A percentile compares a stretch with the other conserved stretches of the same genome.
These are phyloP conservation scores for Phytophthora pisi DNA, from an alignment of 352 stramenopile genomes.

Conservation along the genomic window DNA sequence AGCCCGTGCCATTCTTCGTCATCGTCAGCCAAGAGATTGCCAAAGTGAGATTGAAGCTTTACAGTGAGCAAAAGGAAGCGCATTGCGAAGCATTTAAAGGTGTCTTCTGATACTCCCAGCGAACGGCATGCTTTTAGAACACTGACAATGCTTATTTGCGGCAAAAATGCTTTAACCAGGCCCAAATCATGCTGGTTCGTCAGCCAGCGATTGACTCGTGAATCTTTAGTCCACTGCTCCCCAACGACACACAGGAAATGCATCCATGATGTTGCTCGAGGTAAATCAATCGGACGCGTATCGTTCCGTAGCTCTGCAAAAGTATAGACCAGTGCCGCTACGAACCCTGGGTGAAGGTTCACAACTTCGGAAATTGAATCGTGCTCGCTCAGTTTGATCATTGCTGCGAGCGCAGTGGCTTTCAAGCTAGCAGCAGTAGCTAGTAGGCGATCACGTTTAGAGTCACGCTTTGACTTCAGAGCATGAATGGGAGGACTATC, in stretches of 20 bases:
- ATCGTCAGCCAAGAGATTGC: not conserved
- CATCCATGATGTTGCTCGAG: constrained; percentile 4
- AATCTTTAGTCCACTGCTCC: constrained; percentile 15
- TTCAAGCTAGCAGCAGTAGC: constrained; percentile 2
- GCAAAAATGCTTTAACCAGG: not conserved
- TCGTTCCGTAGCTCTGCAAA: constrained; percentile 3
- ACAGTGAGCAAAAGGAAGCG: constrained; percentile 8
- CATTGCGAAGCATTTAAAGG: constrained; percentile 9
- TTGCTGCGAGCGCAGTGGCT: not conserved
- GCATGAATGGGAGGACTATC: not conserved
- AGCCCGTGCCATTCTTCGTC: constrained; percentile 15
- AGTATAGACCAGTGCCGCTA: constrained; percentile 5
- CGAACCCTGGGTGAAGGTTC: constrained; percentile 17
- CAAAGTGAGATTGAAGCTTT: not conserved
- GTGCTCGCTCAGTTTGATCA: constrained; percentile 14
- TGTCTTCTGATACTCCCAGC: not conserved
- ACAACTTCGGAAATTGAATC: constrained; percentile 1
- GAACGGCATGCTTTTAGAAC: constrained; percentile 15
- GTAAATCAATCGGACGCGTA: not conserved
- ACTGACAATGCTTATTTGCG: not conserved
- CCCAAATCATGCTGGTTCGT: not conserved
- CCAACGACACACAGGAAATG: constrained; percentile 24
- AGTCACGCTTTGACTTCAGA: not conserved
- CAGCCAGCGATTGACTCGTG: not conserved
- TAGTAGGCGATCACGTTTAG: constrained; percentile 11